Conservation (phyloP, 495 filamentous ascomycete genomes). For the Tuber magnatum region DNA sequence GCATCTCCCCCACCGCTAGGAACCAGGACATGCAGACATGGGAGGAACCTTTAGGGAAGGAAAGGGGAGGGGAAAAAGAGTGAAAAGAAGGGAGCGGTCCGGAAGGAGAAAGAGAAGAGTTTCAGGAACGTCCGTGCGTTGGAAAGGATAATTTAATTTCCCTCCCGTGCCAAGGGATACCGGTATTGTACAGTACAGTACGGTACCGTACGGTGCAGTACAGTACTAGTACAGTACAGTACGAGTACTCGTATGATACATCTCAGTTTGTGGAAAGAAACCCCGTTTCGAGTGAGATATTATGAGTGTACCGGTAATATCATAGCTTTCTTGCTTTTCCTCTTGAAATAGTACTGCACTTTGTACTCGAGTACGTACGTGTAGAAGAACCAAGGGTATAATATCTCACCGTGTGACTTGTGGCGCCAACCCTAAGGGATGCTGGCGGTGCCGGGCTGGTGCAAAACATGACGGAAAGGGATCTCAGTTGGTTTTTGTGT, state of each 20-base stretch:
- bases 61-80: neutral
- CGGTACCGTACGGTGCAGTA: neutral
- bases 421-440: neutral
- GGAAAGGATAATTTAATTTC: slow-evolving; percentile 1
- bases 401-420: neutral
- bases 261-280: neutral
- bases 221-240: neutral
- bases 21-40: neutral
- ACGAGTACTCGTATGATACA: no score
- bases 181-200: neutral
- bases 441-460: neutral
- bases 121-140: neutral
- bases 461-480: neutral
- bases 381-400: neutral
- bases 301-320: no score
- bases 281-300: neutral
- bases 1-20: neutral
- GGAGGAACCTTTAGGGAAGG: neutral
- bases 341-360: neutral
- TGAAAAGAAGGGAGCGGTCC: neutral
- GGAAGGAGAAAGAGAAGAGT: neutral
- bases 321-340: neutral
- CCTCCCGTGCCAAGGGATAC: neutral
- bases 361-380: no score
- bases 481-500: neutral